Percentiles rank a stretch among this genome's conserved stretches.
Evolutionary conservation across 768 basidiomycete genomes (phyloP).

Genomic region (Mrakia hoshinonis): DNA sequence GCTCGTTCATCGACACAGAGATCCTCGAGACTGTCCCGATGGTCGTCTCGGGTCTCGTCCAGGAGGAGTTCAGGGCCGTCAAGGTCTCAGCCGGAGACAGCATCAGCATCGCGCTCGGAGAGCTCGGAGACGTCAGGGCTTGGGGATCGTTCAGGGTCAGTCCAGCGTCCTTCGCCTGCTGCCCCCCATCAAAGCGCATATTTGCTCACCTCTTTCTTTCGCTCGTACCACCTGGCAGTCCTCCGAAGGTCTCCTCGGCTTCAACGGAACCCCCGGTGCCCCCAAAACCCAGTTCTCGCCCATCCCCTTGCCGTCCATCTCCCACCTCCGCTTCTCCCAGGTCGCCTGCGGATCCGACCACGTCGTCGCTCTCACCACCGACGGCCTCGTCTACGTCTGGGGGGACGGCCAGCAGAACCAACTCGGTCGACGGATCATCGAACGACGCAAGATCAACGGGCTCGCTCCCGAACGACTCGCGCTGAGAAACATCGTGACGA

Average conservation of each 20-base stretch:
- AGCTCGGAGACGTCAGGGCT: constrained; percentile 28
- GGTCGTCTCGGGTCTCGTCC: constrained; percentile 20
- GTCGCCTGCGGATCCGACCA: constrained; percentile 82
- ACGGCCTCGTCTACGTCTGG: constrained; percentile 79
- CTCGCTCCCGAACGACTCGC: constrained; percentile 73
- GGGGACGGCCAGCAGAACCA: constrained; percentile 86
- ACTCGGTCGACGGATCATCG: constrained; percentile 80
- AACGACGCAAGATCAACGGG: constrained; percentile 78
- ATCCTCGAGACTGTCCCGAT: constrained; percentile 27
- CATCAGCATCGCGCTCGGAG: constrained; percentile 24
- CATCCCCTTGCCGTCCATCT: constrained; percentile 39
- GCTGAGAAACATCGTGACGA: constrained; percentile 59
- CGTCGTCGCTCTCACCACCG: constrained; percentile 75
- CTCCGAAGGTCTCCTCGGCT: constrained; percentile 75
- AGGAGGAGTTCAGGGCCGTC: constrained; percentile 28
- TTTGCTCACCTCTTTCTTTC: neutral
- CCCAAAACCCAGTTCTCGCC: constrained; percentile 59
- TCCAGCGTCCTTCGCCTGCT: neutral
- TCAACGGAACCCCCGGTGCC: constrained; percentile 50
- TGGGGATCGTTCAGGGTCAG: constrained; percentile 30
- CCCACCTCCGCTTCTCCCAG: constrained; percentile 51
- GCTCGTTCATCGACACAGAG: constrained; percentile 19
- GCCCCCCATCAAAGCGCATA: neutral
- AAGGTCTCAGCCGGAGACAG: constrained; percentile 28
- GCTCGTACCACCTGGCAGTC: constrained; percentile 23